A percentile compares a stretch with the other conserved stretches of the same genome.
Conservation (phyloP, 2,329 filamentous ascomycete species). For the Curvularia eragrostidis region DNA sequence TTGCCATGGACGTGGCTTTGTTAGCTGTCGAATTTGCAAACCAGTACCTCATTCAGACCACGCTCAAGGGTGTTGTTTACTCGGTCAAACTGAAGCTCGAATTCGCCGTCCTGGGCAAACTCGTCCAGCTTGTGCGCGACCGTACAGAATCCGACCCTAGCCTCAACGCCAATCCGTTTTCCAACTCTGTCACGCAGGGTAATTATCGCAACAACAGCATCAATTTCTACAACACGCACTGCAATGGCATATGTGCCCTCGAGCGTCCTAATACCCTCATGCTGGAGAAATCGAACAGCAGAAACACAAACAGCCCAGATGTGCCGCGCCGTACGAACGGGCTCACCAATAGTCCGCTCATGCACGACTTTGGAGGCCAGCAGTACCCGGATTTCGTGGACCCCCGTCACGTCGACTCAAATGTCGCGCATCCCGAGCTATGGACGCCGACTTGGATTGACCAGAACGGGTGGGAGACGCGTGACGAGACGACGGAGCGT, state of each 20-base stretch:
- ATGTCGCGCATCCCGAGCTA: constrained; percentile 22
- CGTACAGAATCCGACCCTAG: constrained; percentile 29
- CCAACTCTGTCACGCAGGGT: neutral
- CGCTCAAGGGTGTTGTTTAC: constrained; percentile 54
- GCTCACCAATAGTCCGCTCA: constrained; percentile 11
- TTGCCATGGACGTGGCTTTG: constrained; percentile 41
- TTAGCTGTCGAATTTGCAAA: constrained; percentile 43
- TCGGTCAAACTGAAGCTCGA: constrained; percentile 62
- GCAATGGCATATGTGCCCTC: constrained; percentile 5
- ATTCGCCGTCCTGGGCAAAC: constrained; percentile 60
- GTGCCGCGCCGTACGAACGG: neutral
- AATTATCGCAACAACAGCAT: neutral
- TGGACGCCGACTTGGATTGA: neutral
- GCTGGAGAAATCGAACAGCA: constrained; percentile 28
- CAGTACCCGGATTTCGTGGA: constrained; percentile 43
- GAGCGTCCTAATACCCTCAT: constrained; percentile 20
- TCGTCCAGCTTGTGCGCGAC: constrained; percentile 48
- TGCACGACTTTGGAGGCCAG: constrained; percentile 14
- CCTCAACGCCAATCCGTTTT: constrained; percentile 17
- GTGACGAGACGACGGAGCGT: constrained; percentile 21
- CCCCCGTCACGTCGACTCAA: constrained; percentile 24
- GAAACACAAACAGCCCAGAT: constrained; percentile 7
- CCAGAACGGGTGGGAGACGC: constrained; percentile 23
- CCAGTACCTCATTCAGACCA: constrained; percentile 45
- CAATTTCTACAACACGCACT: neutral